phyloP scores from a whole-genome alignment of 306 rosid genomes.

The Alnus glutinosa region DNA sequence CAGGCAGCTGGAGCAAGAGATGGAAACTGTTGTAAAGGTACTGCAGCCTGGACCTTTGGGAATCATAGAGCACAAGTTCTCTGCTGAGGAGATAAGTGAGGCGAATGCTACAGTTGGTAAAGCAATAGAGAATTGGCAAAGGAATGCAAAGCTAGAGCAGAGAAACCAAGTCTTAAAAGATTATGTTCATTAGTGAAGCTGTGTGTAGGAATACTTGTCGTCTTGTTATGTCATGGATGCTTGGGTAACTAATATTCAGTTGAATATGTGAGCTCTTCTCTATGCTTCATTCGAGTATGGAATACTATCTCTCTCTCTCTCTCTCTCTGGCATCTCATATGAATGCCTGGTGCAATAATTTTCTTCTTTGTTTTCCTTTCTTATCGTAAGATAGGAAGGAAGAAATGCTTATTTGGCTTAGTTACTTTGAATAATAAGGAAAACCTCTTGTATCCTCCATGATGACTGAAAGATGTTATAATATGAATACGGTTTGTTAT shows the following conservation, averaged over 20 bases:
- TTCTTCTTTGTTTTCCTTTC: not conserved
- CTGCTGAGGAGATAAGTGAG: conserved; percentile 62
- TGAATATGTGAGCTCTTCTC: not conserved
- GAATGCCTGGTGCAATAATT: not conserved
- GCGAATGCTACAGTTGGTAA: conserved; percentile 59
- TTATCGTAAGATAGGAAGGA: not conserved
- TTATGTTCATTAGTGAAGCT: conserved; percentile 46
- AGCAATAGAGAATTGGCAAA: conserved; percentile 76
- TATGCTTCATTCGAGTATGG: not conserved
- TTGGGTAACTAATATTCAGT: not conserved
- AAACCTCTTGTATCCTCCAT: not conserved
- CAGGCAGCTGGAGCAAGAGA: conserved; percentile 82
- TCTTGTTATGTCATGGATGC: not conserved
- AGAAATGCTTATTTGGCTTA: not conserved
- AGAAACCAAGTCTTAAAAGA: conserved; percentile 45
- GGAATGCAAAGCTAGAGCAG: conserved; percentile 48
- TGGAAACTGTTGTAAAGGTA: conserved; percentile 82
- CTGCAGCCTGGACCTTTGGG: conserved; percentile 97
- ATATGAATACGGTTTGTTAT: not conserved
- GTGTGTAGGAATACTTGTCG: not conserved
- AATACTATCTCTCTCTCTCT: not conserved
- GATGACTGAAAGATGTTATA: not conserved
- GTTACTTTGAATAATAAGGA: not conserved
- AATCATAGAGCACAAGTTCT: conserved; percentile 78
- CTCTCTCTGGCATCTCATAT: not conserved